Conservation (phyloP, 73 alveolate genomes). For the Symbiodinium pilosum region DNA sequence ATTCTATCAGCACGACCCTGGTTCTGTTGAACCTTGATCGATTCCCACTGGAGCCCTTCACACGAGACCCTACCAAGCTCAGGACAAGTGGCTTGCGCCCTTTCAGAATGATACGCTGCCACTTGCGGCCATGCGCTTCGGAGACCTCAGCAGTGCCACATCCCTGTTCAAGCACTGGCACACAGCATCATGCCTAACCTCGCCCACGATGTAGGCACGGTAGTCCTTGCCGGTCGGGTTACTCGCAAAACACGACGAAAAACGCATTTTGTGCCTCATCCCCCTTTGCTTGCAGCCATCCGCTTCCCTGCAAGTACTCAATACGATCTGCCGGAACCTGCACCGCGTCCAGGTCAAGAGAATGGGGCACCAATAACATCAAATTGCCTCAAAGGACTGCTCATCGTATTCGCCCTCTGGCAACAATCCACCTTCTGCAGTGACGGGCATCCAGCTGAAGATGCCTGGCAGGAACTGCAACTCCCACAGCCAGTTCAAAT, state of each 20-base stretch:
- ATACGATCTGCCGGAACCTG: constrained; percentile 91
- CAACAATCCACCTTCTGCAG: constrained; percentile 53
- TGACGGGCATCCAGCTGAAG: constrained; percentile 94
- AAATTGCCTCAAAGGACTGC: constrained; percentile 45
- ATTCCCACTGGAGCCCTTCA: background rate
- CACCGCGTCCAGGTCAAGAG: no score
- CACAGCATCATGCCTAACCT: background rate
- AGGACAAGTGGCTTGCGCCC: constrained; percentile 34
- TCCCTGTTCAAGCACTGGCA: no score
- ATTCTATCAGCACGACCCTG: no score
- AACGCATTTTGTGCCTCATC: background rate
- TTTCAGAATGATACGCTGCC: constrained; percentile 84
- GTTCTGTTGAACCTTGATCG: no score
- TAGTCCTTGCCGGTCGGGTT: constrained; percentile 56
- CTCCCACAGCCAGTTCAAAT: background rate
- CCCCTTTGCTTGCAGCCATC: constrained; percentile 24
- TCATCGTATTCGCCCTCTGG: constrained; percentile 63
- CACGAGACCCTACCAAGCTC: background rate
- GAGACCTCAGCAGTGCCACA: background rate
- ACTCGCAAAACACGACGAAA: background rate
- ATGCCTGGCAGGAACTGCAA: background rate
- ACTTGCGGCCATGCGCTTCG: constrained; percentile 52
- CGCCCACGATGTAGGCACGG: constrained; percentile 92
- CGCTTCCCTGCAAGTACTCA: constrained; percentile 66
- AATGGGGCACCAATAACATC: no score